phyloP scores from a whole-genome alignment of 441 rosid genomes.

The Macaranga tanarius region DNA sequence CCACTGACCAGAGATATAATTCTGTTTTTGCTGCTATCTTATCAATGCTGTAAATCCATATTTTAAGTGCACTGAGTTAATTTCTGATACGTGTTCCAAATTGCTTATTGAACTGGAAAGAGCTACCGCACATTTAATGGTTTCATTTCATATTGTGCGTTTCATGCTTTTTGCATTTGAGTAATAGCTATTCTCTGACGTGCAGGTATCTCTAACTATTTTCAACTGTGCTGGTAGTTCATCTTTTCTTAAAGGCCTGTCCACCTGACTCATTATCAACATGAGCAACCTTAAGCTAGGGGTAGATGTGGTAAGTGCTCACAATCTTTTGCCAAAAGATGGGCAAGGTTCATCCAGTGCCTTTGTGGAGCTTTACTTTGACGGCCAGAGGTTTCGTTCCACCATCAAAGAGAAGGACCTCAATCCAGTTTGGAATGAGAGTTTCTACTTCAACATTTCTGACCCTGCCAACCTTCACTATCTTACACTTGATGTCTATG shows the following conservation, averaged over 20 bases:
- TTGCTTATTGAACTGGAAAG: background rate
- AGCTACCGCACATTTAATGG: background rate
- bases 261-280: constrained; percentile 21
- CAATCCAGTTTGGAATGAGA: constrained; percentile 95
- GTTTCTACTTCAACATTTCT: constrained; percentile 88
- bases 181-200: constrained; percentile 13
- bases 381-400: constrained; percentile 79
- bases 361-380: constrained; percentile 81
- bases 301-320: constrained; percentile 82
- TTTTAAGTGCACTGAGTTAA: background rate
- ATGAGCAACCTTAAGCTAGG: constrained; percentile 87
- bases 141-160: background rate
- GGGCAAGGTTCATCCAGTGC: constrained; percentile 87
- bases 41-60: background rate
- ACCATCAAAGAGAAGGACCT: constrained; percentile 88
- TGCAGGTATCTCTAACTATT: constrained; percentile 29
- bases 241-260: constrained; percentile 14
- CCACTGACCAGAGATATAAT: background rate
- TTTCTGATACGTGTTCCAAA: background rate
- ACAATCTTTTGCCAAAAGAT: constrained; percentile 89
- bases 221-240: constrained; percentile 10
- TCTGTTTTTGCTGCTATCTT: background rate
- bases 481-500: constrained; percentile 70
- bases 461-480: constrained; percentile 78
- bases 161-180: background rate